phyloP scores from a whole-genome alignment of 169 alveolate species.

The Eimeria praecox region DNA sequence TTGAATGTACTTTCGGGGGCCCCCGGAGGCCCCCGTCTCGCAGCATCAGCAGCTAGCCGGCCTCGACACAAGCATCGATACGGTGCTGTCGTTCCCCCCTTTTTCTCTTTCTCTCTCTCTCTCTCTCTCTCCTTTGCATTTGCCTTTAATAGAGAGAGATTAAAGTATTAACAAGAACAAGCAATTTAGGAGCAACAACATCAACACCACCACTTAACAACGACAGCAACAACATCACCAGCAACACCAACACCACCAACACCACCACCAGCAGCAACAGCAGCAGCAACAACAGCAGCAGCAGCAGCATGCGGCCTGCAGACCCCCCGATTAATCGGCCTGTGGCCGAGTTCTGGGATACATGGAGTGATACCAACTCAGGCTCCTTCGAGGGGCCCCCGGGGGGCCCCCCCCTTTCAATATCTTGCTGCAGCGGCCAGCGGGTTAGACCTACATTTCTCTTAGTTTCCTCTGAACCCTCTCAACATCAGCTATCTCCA shows the following conservation, averaged over 20 bases:
- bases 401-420: background rate
- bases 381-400: background rate
- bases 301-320: background rate
- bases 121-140: too few species aligned
- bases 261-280: conserved; percentile 14
- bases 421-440: background rate
- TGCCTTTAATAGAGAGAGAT: background rate
- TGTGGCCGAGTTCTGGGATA: conserved; percentile 9
- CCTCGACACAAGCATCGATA: background rate
- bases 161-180: background rate
- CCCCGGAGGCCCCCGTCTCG: background rate
- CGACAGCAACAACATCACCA: background rate
- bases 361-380: conserved; percentile 23
- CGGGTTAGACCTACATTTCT: background rate
- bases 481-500: too few species aligned
- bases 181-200: background rate
- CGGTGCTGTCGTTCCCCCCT: background rate
- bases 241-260: background rate
- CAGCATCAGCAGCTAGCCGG: conserved; percentile 4
- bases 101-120: background rate
- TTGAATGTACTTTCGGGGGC: background rate
- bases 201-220: background rate
- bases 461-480: background rate
- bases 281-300: conserved; percentile 49
- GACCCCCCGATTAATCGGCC: background rate